Evolutionary conservation across 2,329 filamentous ascomycete species (phyloP).

Genomic region (Penicillium verrucosum): DNA sequence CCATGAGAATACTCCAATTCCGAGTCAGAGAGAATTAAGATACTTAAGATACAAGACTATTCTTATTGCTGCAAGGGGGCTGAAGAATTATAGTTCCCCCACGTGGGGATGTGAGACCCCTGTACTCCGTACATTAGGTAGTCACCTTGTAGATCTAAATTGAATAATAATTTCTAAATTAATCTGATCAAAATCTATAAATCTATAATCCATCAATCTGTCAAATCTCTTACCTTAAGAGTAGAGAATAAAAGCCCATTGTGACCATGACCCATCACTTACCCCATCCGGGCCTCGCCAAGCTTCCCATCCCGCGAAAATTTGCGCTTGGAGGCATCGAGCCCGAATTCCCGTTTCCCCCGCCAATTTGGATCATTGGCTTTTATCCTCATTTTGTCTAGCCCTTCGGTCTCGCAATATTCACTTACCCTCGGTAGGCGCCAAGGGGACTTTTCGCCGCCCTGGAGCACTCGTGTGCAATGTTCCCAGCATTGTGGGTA

Average conservation of each 20-base stretch:
- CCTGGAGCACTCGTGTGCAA: conserved; percentile 18
- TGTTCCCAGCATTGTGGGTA: conserved; percentile 21
- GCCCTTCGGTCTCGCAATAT: neutral
- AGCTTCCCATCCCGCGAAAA: conserved; percentile 21
- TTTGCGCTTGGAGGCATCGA: conserved; percentile 13
- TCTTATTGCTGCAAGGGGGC: neutral
- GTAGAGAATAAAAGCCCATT: too few relatives aligned
- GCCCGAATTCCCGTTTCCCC: conserved; percentile 13
- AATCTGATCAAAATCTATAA: too few relatives aligned
- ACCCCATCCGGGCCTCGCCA: conserved; percentile 15
- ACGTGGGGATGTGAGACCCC: neutral
- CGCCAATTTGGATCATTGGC: conserved; percentile 11
- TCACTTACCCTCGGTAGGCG: neutral
- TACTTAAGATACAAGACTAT: too few relatives aligned
- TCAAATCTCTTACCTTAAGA: too few relatives aligned
- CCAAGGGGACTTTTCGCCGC: conserved; percentile 4
- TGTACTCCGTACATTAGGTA: neutral
- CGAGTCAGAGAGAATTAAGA: neutral
- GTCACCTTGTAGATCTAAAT: neutral
- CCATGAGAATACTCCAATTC: neutral
- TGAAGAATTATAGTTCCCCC: neutral
- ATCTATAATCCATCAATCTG: too few relatives aligned
- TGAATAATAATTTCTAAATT: neutral
- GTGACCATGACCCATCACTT: conserved; percentile 1
- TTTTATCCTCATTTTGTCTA: conserved; percentile 14